Evolutionary conservation across 331 rosid genomes (phyloP).

Genomic region (Quercus lobata): DNA sequence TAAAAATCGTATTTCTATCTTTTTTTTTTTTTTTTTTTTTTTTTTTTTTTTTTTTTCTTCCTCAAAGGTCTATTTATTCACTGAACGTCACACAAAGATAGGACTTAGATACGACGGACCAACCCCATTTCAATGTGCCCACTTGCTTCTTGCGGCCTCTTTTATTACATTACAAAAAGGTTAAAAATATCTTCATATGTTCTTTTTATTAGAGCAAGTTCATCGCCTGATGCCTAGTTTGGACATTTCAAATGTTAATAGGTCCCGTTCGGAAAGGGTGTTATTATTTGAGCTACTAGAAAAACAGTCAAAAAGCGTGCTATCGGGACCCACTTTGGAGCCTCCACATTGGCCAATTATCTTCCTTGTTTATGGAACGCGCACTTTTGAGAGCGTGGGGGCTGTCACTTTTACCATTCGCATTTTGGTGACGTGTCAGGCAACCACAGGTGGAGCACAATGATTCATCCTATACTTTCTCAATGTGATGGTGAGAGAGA

Average conservation of each 20-base stretch:
- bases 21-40: too few relatives aligned
- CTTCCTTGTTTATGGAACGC: neutral
- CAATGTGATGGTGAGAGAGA: neutral
- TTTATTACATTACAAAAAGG: neutral
- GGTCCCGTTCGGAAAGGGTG: neutral
- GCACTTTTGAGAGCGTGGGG: neutral
- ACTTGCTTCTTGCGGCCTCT: too few relatives aligned
- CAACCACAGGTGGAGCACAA: neutral
- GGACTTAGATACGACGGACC: too few relatives aligned
- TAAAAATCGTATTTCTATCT: too few relatives aligned
- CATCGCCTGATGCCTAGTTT: neutral
- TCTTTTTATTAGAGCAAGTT: neutral
- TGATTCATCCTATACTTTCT: neutral
- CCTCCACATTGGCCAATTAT: neutral
- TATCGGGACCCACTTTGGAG: conserved; percentile 2
- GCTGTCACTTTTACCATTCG: neutral
- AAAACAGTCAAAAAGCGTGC: conserved; percentile 21
- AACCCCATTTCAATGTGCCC: too few relatives aligned
- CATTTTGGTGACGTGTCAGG: neutral
- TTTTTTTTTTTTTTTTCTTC: too few relatives aligned
- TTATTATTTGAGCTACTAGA: neutral
- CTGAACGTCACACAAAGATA: too few relatives aligned
- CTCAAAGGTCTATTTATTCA: too few relatives aligned
- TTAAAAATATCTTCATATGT: conserved; percentile 4
- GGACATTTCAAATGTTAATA: neutral